phyloP scores from a whole-genome alignment of 2,329 filamentous ascomycete species.

The Talaromyces sp. region DNA sequence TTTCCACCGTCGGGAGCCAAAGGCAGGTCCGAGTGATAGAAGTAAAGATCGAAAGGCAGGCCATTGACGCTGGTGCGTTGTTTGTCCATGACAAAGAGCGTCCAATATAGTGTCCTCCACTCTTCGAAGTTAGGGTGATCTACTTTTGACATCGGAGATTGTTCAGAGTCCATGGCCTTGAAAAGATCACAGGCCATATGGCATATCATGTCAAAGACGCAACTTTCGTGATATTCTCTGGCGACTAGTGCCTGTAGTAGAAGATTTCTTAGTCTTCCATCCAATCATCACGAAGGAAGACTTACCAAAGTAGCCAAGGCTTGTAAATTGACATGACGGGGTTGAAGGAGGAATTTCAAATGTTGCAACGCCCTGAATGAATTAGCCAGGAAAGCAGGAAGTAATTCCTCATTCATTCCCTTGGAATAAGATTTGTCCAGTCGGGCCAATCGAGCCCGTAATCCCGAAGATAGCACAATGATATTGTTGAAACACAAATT shows the following conservation, averaged over 20 bases:
- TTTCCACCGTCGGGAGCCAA: background rate
- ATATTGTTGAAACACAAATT: background rate
- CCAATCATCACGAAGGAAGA: background rate
- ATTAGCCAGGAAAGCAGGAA: background rate
- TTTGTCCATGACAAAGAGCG: background rate
- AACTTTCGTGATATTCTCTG: background rate
- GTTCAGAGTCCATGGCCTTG: conserved; percentile 1
- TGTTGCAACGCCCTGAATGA: background rate
- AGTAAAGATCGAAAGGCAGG: background rate
- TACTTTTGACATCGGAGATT: background rate
- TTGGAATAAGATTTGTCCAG: conserved; percentile 1
- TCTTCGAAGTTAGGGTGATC: background rate
- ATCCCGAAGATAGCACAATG: background rate
- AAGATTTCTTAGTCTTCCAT: background rate
- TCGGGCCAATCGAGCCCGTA: background rate
- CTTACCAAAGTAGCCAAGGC: background rate
- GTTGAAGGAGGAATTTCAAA: conserved; percentile 3
- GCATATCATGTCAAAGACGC: conserved; percentile 1
- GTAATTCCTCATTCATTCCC: background rate
- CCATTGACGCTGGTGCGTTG: background rate
- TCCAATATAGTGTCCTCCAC: background rate
- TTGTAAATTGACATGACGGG: conserved; percentile 3
- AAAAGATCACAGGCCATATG: conserved; percentile 4
- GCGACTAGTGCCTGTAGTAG: background rate
- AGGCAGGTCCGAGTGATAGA: background rate